phyloP scores from a whole-genome alignment of 257 asterid genomes.

The Rauvolfia tetraphylla region DNA sequence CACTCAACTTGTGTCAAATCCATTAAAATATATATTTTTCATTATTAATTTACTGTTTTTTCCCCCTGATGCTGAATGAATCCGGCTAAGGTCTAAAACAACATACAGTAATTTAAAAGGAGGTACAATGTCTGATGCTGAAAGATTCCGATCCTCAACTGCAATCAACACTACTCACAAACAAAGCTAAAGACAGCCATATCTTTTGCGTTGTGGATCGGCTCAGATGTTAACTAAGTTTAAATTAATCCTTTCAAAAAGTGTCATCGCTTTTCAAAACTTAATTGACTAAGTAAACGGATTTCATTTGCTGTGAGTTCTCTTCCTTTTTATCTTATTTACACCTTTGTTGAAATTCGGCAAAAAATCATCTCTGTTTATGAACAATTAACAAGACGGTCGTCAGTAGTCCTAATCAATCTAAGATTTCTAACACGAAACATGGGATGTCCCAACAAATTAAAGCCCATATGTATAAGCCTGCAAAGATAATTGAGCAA shows the following conservation, averaged over 20 bases:
- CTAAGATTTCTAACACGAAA: background rate
- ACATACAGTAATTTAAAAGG: too few relatives aligned
- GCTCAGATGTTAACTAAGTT: background rate
- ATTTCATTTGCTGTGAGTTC: background rate
- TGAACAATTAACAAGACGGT: too few relatives aligned
- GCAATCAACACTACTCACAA: background rate
- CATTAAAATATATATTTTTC: too few relatives aligned
- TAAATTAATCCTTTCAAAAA: background rate
- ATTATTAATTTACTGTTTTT: too few relatives aligned
- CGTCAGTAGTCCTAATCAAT: too few relatives aligned
- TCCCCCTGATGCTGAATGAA: too few relatives aligned
- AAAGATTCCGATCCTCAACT: background rate
- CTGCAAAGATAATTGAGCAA: background rate
- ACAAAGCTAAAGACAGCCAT: background rate
- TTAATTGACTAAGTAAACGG: background rate
- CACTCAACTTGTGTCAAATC: conserved; percentile 6
- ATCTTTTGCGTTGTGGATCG: background rate
- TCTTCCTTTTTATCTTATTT: too few relatives aligned
- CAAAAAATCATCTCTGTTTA: too few relatives aligned
- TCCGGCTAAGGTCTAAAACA: too few relatives aligned
- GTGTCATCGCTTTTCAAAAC: background rate
- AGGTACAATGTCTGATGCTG: too few relatives aligned
- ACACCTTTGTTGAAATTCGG: too few relatives aligned
- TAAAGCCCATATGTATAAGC: background rate
- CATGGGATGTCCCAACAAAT: conserved; percentile 19